phyloP scores from a whole-genome alignment of 1,139 yeast species.

The Hyphopichia burtonii region DNA sequence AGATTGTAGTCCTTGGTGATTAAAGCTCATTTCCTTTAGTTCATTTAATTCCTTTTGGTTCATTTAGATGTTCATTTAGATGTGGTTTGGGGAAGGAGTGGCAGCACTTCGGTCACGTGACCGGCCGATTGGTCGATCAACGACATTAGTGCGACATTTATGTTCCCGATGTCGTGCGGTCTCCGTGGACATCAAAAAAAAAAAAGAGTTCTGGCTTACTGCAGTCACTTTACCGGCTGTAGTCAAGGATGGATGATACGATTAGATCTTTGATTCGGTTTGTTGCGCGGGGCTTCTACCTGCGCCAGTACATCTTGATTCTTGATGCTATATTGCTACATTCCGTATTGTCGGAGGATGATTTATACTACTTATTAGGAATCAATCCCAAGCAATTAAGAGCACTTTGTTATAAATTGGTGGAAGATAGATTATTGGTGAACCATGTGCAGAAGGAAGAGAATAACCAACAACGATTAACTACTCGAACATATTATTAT shows the following conservation, averaged over 20 bases:
- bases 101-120: no score
- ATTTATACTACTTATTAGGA: slow-evolving; percentile 73
- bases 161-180: no score
- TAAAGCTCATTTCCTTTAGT: no score
- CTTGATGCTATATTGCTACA: slow-evolving; percentile 89
- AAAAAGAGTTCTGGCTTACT: not conserved
- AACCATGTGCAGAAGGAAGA: slow-evolving; percentile 82
- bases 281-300: slow-evolving; percentile 85
- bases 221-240: not conserved
- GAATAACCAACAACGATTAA: slow-evolving; percentile 65
- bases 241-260: slow-evolving; percentile 38
- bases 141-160: no score
- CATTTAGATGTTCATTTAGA: no score
- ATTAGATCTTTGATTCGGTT: slow-evolving; percentile 46
- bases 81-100: no score
- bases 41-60: no score
- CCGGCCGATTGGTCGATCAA: no score
- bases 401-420: slow-evolving; percentile 72
- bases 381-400: slow-evolving; percentile 86
- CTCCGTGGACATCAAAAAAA: not conserved
- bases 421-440: slow-evolving; percentile 75
- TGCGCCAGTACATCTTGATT: slow-evolving; percentile 77
- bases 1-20: no score
- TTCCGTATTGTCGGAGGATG: slow-evolving; percentile 93
- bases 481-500: slow-evolving; percentile 76